Evolutionary conservation across 352 stramenopile genomes (phyloP).

Genomic region (Blastocystis sp.): DNA sequence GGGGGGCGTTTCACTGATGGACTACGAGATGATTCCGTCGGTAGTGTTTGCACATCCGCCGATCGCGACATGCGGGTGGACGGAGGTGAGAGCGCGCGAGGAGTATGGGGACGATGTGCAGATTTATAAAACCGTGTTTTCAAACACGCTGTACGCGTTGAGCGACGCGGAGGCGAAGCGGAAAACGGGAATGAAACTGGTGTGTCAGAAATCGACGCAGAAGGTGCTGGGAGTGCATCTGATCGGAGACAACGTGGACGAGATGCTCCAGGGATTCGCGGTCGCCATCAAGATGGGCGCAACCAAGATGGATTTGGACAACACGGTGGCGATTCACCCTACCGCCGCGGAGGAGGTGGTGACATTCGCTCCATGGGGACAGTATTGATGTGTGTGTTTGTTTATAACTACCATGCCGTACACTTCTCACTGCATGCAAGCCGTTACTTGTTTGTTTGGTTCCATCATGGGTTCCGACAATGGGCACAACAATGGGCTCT

Average conservation of each 20-base stretch:
- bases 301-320: slow-evolving; percentile 89
- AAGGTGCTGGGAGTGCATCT: slow-evolving; percentile 86
- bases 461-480: slow-evolving; percentile 21
- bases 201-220: slow-evolving; percentile 59
- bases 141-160: slow-evolving; percentile 76
- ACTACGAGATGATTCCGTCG: slow-evolving; percentile 77
- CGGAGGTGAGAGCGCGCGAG: slow-evolving; percentile 73
- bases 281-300: slow-evolving; percentile 92
- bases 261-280: slow-evolving; percentile 93
- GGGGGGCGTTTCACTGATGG: slow-evolving; percentile 66
- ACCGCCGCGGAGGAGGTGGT: slow-evolving; percentile 88
- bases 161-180: slow-evolving; percentile 67
- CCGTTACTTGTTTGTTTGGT: too few species aligned
- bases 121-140: slow-evolving; percentile 77
- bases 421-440: not conserved
- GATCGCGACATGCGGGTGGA: slow-evolving; percentile 80
- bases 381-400: not conserved
- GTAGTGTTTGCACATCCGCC: slow-evolving; percentile 83
- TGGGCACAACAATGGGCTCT: not conserved
- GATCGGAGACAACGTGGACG: slow-evolving; percentile 79
- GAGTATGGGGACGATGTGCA: slow-evolving; percentile 79
- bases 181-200: slow-evolving; percentile 71
- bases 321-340: slow-evolving; percentile 83
- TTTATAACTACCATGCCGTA: not conserved
- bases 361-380: slow-evolving; percentile 76